Conservation (phyloP, 1,284 basidiomycete species). For the Apiotrichum gamsii region DNA sequence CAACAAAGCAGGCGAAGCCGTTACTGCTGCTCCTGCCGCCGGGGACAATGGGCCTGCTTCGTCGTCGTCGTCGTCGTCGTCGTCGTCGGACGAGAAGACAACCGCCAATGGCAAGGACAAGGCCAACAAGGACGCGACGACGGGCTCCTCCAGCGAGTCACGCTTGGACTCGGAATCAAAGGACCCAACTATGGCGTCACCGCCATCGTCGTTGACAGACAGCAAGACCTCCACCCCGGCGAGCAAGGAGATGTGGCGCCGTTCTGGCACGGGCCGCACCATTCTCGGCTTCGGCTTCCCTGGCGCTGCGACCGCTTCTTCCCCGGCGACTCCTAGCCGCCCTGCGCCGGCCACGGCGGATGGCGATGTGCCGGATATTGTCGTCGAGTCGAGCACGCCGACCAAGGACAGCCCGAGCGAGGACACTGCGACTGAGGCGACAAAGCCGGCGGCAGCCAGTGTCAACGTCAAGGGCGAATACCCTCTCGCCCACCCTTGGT, state of each 20-base stretch:
- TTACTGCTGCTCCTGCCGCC: too few relatives aligned
- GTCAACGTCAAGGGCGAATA: constrained; percentile 52
- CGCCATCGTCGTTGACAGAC: neutral
- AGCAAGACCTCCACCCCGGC: neutral
- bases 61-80: too few relatives aligned
- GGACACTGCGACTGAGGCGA: too few relatives aligned
- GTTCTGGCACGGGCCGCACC: too few relatives aligned
- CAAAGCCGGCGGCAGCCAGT: too few relatives aligned
- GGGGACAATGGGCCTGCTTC: too few relatives aligned
- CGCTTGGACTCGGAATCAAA: neutral
- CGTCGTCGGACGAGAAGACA: too few relatives aligned
- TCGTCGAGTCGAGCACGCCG: constrained; percentile 25
- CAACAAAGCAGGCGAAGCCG: too few relatives aligned
- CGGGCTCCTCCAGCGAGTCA: neutral
- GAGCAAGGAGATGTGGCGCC: neutral
- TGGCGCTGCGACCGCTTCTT: neutral
- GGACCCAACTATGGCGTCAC: neutral
- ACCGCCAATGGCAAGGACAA: too few relatives aligned
- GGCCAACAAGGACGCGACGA: neutral
- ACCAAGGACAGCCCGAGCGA: neutral
- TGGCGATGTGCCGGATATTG: constrained; percentile 15
- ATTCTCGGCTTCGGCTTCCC: constrained; percentile 7
- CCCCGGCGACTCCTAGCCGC: constrained; percentile 2
- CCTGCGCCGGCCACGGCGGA: constrained; percentile 4
- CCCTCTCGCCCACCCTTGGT: constrained; percentile 78